A percentile compares a stretch with the other conserved stretches of the same genome.
These are phyloP conservation scores for Acer negundo DNA, from an alignment of 345 rosid genomes.

Conservation along the genomic window DNA sequence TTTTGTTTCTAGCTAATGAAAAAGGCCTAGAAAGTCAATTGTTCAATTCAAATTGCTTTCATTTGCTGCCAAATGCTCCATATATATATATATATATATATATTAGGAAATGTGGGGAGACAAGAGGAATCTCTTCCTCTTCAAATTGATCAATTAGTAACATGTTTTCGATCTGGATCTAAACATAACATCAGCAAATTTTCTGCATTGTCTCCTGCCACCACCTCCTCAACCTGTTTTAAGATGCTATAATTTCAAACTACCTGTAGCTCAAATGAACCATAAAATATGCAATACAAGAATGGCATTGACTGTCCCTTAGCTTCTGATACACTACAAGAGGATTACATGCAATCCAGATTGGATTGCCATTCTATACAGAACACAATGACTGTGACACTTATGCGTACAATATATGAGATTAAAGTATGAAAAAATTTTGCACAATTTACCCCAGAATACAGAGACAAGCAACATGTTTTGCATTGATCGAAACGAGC, in stretches of 20 bases:
- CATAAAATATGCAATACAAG: background rate
- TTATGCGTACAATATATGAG: background rate
- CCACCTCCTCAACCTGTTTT: background rate
- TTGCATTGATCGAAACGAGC: too few relatives aligned
- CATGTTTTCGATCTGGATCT: conserved; percentile 11
- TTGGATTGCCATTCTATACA: background rate
- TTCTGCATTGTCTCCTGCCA: conserved; percentile 10
- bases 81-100: conserved; percentile 24
- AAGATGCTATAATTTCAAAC: background rate
- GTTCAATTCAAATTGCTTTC: background rate
- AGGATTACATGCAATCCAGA: background rate
- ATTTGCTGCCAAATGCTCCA: background rate
- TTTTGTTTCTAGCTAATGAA: background rate
- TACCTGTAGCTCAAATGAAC: background rate
- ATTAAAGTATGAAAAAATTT: background rate
- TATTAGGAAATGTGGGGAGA: conserved; percentile 11
- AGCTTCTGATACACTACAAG: background rate
- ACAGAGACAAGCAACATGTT: too few relatives aligned
- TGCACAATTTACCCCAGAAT: too few relatives aligned
- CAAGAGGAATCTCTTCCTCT: conserved; percentile 21
- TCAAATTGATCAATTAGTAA: background rate
- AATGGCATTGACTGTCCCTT: background rate
- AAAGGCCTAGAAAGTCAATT: conserved; percentile 6
- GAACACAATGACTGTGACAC: background rate
- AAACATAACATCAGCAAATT: background rate